phyloP scores from a whole-genome alignment of 1,284 basidiomycete genomes.

The Ustilago crameri region DNA sequence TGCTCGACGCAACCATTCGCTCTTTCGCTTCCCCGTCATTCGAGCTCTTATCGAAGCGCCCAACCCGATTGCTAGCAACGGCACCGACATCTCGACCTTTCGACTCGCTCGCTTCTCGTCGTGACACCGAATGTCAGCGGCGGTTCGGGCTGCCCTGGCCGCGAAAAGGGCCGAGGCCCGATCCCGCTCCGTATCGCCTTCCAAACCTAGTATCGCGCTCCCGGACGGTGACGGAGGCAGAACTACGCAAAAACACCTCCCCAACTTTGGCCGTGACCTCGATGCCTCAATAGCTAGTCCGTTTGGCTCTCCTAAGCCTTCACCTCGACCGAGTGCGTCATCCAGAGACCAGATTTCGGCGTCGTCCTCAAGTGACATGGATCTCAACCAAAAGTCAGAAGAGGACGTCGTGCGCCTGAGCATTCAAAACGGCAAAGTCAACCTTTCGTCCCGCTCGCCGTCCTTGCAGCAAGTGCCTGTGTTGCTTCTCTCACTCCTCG shows the following conservation, averaged over 20 bases:
- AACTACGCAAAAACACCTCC: not conserved
- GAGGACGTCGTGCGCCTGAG: slow-evolving; percentile 39
- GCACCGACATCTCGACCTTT: too few relatives aligned
- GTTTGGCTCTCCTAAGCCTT: slow-evolving; percentile 50
- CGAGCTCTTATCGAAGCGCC: not conserved
- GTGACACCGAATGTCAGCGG: slow-evolving; percentile 53
- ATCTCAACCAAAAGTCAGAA: slow-evolving; percentile 41
- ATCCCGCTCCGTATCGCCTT: slow-evolving; percentile 37
- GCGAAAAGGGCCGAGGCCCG: slow-evolving; percentile 48
- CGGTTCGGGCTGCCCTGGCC: slow-evolving; percentile 56
- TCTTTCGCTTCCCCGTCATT: not conserved
- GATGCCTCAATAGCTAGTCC: slow-evolving; percentile 50
- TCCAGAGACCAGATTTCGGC: slow-evolving; percentile 5
- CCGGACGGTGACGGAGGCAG: slow-evolving; percentile 13
- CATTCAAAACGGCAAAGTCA: slow-evolving; percentile 44
- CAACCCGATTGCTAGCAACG: too few relatives aligned
- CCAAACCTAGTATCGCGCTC: slow-evolving; percentile 21
- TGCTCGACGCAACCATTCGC: not conserved
- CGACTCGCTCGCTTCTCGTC: not conserved
- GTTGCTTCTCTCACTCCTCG: slow-evolving; percentile 46
- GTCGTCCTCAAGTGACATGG: slow-evolving; percentile 12
- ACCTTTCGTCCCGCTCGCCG: slow-evolving; percentile 50
- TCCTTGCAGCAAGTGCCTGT: slow-evolving; percentile 44
- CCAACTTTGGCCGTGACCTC: slow-evolving; percentile 35
- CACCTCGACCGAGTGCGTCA: slow-evolving; percentile 5